Percentiles rank a stretch among this genome's conserved stretches.
Conservation (phyloP, 202 grass and related monocot species). For the Setaria viridis region DNA sequence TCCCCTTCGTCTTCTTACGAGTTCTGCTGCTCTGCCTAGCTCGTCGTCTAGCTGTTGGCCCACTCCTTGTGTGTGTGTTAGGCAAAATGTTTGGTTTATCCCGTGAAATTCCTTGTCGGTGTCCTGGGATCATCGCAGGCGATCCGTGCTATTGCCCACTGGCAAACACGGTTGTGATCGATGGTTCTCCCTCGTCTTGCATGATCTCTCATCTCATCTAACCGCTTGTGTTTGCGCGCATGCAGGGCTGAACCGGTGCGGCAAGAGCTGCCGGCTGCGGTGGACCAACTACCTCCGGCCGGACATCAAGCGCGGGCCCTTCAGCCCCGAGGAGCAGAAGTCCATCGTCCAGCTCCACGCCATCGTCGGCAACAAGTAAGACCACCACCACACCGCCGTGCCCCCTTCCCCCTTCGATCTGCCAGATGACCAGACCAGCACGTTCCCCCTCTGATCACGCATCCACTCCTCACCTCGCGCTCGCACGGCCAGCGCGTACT, state of each 20-base stretch:
- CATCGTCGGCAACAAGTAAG: conserved; percentile 92
- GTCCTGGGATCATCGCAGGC: not conserved
- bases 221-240: conserved; percentile 3
- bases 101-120: not conserved
- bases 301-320: conserved; percentile 90
- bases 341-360: conserved; percentile 87
- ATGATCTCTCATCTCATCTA: not conserved
- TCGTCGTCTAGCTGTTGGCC: not conserved
- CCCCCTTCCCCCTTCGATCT: not conserved
- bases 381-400: not conserved
- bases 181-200: too few relatives aligned
- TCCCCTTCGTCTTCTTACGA: not conserved
- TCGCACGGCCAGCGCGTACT: not conserved
- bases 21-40: not conserved
- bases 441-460: not conserved
- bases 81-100: not conserved
- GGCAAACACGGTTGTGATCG: too few relatives aligned
- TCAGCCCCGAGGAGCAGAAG: conserved; percentile 79
- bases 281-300: conserved; percentile 99
- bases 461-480: not conserved
- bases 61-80: not conserved
- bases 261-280: conserved; percentile 97
- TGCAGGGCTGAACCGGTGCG: conserved; percentile 91
- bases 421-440: not conserved
- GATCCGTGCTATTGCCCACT: not conserved